These are phyloP conservation scores for Phialocephala subalpina DNA, from an alignment of 2,329 filamentous ascomycete species.

Conservation along the genomic window DNA sequence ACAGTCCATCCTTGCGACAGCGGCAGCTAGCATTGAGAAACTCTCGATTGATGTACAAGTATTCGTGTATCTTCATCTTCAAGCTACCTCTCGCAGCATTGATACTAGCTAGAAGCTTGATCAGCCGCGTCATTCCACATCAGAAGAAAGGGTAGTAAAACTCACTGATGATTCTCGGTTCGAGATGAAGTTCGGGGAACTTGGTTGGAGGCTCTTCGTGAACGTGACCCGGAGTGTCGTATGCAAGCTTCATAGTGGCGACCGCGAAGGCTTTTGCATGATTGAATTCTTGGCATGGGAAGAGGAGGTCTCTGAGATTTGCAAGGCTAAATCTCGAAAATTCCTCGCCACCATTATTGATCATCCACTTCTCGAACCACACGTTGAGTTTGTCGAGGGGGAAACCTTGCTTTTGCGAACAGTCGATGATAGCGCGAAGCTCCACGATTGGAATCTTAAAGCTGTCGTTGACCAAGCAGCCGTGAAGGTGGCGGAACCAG, in stretches of 20 bases:
- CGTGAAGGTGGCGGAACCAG: slow-evolving; percentile 11
- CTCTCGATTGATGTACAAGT: slow-evolving; percentile 9
- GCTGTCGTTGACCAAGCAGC: neutral
- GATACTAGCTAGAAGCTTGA: neutral
- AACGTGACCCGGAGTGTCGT: slow-evolving; percentile 13
- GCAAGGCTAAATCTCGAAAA: neutral
- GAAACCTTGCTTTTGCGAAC: neutral
- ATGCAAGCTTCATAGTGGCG: slow-evolving; percentile 17
- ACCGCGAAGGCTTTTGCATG: slow-evolving; percentile 20
- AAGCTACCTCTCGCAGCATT: slow-evolving; percentile 27
- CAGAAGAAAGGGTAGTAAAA: neutral
- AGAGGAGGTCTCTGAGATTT: neutral
- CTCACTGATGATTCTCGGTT: slow-evolving; percentile 20
- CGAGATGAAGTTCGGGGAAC: slow-evolving; percentile 5
- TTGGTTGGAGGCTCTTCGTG: neutral
- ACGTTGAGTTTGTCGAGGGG: neutral
- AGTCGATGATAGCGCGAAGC: neutral
- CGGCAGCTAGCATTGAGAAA: slow-evolving; percentile 14
- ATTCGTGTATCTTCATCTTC: slow-evolving; percentile 18
- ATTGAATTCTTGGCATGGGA: slow-evolving; percentile 14
- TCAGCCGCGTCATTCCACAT: neutral
- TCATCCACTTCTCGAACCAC: slow-evolving; percentile 9
- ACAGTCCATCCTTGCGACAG: slow-evolving; percentile 18
- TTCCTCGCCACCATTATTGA: neutral
- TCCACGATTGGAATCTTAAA: slow-evolving; percentile 5